Percentiles rank a stretch among this genome's conserved stretches.
Evolutionary conservation across 208 protist species (phyloP).

Genomic region (Naegleria lovaniensis): DNA sequence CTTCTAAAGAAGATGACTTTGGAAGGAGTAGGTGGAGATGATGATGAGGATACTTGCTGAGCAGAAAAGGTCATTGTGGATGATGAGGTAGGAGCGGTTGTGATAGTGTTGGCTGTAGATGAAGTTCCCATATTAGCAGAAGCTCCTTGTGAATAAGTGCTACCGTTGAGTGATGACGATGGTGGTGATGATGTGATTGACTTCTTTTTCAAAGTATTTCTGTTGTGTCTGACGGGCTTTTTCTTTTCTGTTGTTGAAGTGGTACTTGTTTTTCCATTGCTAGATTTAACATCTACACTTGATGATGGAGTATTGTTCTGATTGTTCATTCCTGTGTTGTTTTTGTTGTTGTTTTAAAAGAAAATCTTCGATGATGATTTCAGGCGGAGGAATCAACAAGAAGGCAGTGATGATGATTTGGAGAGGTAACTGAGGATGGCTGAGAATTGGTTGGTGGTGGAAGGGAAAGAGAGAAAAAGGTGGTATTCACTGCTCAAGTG

Average conservation of each 20-base stretch:
- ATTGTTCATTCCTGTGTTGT: neutral
- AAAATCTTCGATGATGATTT: no score
- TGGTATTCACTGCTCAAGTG: neutral
- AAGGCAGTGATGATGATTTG: no score
- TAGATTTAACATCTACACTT: neutral
- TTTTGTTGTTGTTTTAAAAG: neutral
- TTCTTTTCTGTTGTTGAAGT: neutral
- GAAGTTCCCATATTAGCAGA: neutral
- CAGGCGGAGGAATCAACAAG: no score
- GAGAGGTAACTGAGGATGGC: neutral
- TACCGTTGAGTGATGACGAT: neutral
- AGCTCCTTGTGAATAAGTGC: neutral
- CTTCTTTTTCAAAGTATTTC: neutral
- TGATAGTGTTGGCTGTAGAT: neutral
- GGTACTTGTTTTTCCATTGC: neutral
- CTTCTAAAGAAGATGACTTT: slow-evolving; percentile 19
- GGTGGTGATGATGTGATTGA: neutral
- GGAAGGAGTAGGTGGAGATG: neutral
- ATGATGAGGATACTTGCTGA: neutral
- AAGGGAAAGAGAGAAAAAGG: neutral
- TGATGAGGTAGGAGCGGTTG: neutral
- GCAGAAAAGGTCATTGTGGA: neutral
- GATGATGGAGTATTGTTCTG: neutral
- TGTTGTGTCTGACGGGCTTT: neutral
- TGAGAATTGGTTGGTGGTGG: neutral